These are phyloP conservation scores for Physcomitrellopsis africana DNA, from an alignment of 225 moss, liverwort and hornwort genomes.

Conservation along the genomic window DNA sequence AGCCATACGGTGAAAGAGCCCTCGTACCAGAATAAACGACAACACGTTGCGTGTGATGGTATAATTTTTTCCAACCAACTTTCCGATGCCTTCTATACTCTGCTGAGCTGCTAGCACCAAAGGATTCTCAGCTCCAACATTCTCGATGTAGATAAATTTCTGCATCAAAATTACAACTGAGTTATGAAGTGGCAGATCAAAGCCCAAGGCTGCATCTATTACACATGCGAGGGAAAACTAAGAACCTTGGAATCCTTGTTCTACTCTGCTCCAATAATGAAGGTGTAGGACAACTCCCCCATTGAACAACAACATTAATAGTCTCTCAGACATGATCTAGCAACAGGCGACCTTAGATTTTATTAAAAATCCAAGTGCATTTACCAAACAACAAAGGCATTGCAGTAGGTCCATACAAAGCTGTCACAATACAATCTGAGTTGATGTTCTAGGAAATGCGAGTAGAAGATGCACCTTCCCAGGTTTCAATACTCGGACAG, in stretches of 20 bases:
- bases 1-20: background rate
- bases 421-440: background rate
- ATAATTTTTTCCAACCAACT: constrained; percentile 50
- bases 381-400: background rate
- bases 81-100: constrained; percentile 48
- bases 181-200: background rate
- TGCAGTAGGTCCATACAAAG: background rate
- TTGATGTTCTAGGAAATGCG: background rate
- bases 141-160: constrained; percentile 89
- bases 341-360: background rate
- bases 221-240: background rate
- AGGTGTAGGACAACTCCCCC: background rate
- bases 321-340: constrained; percentile 18
- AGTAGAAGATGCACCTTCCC: constrained; percentile 67
- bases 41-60: constrained; percentile 57
- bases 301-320: constrained; percentile 6
- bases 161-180: constrained; percentile 46
- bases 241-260: constrained; percentile 1
- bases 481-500: constrained; percentile 86
- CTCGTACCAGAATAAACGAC: constrained; percentile 70
- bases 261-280: background rate
- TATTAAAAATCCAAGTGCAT: too few relatives aligned
- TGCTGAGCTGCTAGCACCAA: constrained; percentile 66
- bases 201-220: background rate
- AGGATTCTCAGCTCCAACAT: constrained; percentile 65